phyloP scores from a whole-genome alignment of 176 grass and related monocot species.

The Secale cereale region DNA sequence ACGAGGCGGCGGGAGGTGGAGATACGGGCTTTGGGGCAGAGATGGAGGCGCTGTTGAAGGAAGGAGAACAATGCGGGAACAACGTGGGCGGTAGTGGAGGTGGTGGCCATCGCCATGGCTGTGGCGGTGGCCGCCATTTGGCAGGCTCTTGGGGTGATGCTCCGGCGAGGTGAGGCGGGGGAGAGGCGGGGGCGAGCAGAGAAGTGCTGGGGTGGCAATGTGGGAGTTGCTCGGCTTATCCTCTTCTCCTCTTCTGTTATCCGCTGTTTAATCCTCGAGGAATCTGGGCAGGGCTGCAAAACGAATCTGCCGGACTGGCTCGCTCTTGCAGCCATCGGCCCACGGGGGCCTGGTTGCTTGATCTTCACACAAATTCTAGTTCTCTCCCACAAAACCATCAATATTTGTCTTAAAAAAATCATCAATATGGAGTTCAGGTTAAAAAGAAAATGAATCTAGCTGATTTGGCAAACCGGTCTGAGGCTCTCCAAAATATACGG shows the following conservation, averaged over 20 bases:
- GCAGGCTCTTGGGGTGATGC: neutral
- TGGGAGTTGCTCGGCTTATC: slow-evolving; percentile 51
- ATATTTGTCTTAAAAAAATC: too few species aligned
- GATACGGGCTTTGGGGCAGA: slow-evolving; percentile 22
- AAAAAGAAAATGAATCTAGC: too few species aligned
- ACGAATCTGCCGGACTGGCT: neutral
- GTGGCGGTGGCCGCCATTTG: slow-evolving; percentile 29
- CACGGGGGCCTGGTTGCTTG: neutral
- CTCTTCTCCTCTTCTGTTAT: slow-evolving; percentile 57
- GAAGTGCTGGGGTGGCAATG: neutral
- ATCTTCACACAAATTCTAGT: neutral
- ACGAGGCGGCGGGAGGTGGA: neutral
- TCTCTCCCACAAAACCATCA: too few species aligned
- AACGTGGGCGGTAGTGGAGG: slow-evolving; percentile 26
- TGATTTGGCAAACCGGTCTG: too few species aligned
- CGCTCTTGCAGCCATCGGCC: neutral
- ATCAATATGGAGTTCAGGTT: too few species aligned
- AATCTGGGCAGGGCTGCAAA: neutral
- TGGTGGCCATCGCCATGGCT: slow-evolving; percentile 39
- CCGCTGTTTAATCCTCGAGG: neutral
- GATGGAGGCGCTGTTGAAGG: neutral
- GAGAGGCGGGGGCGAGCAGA: neutral
- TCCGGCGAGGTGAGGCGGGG: slow-evolving; percentile 14
- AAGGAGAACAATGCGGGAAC: slow-evolving; percentile 36
- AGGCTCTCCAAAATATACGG: too few species aligned